Conservation (phyloP, 164 flowering plant species). For the Dillenia turbinata region DNA sequence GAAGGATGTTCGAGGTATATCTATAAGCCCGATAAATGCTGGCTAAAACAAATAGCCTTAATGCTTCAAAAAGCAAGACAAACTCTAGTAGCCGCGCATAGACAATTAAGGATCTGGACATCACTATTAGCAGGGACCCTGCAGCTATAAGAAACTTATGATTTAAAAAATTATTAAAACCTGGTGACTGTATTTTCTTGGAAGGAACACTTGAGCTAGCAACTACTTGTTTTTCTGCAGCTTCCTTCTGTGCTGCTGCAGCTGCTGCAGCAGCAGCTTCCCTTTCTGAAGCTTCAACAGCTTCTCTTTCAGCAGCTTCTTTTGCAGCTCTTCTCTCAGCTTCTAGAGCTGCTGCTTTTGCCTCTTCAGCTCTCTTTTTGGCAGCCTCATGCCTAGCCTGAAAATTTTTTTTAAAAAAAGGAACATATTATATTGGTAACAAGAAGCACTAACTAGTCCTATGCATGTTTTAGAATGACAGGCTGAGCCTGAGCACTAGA, state of each 20-base stretch:
- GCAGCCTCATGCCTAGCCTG: constrained; percentile 50
- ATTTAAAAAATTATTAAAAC: constrained; percentile 17
- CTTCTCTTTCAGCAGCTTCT: constrained; percentile 63
- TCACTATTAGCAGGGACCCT: neutral
- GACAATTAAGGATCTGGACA: too few species aligned
- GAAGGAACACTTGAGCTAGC: constrained; percentile 13
- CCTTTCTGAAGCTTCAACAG: constrained; percentile 23
- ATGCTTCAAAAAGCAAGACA: too few species aligned
- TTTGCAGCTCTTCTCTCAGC: constrained; percentile 57
- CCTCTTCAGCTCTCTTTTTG: constrained; percentile 54
- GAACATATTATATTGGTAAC: neutral
- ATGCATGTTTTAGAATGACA: too few species aligned
- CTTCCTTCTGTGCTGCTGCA: constrained; percentile 17
- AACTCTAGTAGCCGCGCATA: too few species aligned
- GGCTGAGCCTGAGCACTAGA: too few species aligned
- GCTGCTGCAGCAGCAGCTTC: constrained; percentile 10
- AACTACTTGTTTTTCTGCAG: constrained; percentile 3
- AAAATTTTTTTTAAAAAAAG: neutral
- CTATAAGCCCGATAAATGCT: too few species aligned
- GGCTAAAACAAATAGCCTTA: too few species aligned
- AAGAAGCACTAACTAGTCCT: neutral
- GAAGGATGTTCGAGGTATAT: too few species aligned
- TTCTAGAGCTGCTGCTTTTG: constrained; percentile 54
- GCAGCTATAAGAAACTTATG: neutral
- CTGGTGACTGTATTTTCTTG: constrained; percentile 23